Percentiles rank a stretch among this genome's conserved stretches.
Conservation (phyloP, 2,329 filamentous ascomycete species). For the Chaetomium sp. region DNA sequence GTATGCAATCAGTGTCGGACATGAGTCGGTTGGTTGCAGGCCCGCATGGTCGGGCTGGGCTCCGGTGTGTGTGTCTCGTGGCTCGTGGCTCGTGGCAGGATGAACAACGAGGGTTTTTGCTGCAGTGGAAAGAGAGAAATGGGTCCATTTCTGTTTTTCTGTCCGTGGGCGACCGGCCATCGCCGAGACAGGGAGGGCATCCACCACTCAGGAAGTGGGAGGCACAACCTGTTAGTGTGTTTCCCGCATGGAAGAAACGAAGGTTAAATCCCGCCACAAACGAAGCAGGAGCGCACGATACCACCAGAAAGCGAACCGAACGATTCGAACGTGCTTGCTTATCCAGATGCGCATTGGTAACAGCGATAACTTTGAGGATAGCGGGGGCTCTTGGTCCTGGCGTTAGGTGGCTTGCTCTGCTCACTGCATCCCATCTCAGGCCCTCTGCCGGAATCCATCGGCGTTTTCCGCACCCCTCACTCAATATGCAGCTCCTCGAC, state of each 20-base stretch:
- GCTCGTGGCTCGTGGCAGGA: constrained; percentile 2
- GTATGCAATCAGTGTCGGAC: constrained; percentile 14
- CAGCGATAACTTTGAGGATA: neutral
- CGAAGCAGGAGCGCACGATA: neutral
- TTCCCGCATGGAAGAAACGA: constrained; percentile 26
- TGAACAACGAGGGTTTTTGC: constrained; percentile 18
- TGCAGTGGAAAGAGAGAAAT: neutral
- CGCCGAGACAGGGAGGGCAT: neutral
- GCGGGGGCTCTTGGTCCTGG: neutral
- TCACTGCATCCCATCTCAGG: neutral
- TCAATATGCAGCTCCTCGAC: neutral
- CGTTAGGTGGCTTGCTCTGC: too few species aligned
- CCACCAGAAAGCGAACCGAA: neutral
- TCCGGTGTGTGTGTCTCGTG: constrained; percentile 15
- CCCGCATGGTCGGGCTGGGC: constrained; percentile 24
- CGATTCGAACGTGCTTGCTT: neutral
- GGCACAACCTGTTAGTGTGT: constrained; percentile 17
- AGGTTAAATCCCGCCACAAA: constrained; percentile 30
- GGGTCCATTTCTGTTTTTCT: neutral
- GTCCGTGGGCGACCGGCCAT: neutral
- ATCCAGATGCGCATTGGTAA: neutral
- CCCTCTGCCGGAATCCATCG: neutral
- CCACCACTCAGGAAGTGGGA: neutral
- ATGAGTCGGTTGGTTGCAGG: constrained; percentile 28
- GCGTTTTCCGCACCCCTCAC: neutral